phyloP scores from a whole-genome alignment of 2,329 filamentous ascomycete species.

The Aaosphaeria arxii region DNA sequence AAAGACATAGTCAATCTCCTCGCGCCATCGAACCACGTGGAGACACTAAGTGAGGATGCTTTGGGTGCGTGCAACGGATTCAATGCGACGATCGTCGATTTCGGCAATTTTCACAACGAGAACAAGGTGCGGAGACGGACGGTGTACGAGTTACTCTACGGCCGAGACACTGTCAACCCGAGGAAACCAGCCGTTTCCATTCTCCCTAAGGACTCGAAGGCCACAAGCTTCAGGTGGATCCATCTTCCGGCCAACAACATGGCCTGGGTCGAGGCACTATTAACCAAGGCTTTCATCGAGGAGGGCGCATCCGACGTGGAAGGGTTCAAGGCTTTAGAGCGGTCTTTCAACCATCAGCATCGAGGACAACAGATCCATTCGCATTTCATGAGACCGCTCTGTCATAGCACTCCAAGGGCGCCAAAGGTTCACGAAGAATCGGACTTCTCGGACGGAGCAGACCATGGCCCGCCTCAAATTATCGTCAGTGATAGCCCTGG shows the following conservation, averaged over 20 bases:
- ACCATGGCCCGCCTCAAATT: slow-evolving; percentile 27
- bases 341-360: slow-evolving; percentile 61
- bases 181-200: slow-evolving; percentile 35
- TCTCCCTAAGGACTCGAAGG: slow-evolving; percentile 39
- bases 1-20: slow-evolving; percentile 42
- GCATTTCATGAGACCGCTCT: slow-evolving; percentile 61
- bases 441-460: slow-evolving; percentile 30
- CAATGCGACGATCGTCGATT: slow-evolving; percentile 39
- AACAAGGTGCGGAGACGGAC: slow-evolving; percentile 30
- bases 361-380: slow-evolving; percentile 57
- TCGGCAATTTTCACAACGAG: slow-evolving; percentile 35
- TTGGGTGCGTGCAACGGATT: slow-evolving; percentile 36
- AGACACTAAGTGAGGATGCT: slow-evolving; percentile 32
- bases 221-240: slow-evolving; percentile 44
- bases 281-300: slow-evolving; percentile 65
- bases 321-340: slow-evolving; percentile 61
- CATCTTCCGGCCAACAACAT: slow-evolving; percentile 51
- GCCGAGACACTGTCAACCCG: slow-evolving; percentile 26
- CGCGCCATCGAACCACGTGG: slow-evolving; percentile 41
- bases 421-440: slow-evolving; percentile 29
- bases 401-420: slow-evolving; percentile 46
- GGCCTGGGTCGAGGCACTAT: slow-evolving; percentile 60
- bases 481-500: slow-evolving; percentile 19
- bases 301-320: slow-evolving; percentile 61
- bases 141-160: slow-evolving; percentile 36